Conservation (phyloP, 2,329 filamentous ascomycete species). For the Nannizzia gypsea region DNA sequence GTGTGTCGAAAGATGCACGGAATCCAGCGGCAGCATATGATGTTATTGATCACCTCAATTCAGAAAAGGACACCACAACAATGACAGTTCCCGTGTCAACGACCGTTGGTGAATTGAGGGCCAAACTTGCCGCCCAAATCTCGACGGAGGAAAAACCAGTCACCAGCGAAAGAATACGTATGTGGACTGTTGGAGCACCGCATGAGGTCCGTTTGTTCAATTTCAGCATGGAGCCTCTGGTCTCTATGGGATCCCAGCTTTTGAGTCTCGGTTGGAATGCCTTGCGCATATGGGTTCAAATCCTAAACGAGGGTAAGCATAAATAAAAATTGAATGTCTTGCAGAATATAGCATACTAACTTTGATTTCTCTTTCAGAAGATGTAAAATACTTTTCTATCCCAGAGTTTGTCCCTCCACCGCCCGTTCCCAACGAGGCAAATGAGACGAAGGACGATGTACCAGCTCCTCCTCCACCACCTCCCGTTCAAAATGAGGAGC, state of each 20-base stretch:
- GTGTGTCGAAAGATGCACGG: background rate
- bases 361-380: background rate
- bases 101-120: conserved; percentile 27
- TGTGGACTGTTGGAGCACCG: conserved; percentile 22
- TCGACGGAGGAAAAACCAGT: conserved; percentile 19
- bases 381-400: background rate
- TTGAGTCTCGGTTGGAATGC: background rate
- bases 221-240: background rate
- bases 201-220: background rate
- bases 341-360: background rate
- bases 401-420: background rate
- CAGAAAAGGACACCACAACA: background rate
- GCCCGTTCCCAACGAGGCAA: background rate
- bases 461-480: background rate
- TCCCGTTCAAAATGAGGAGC: background rate
- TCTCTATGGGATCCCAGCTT: background rate
- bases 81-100: conserved; percentile 24
- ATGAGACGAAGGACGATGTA: background rate
- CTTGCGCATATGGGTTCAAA: background rate
- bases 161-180: conserved; percentile 26
- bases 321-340: background rate
- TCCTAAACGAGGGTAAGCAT: background rate
- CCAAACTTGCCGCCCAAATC: conserved; percentile 25
- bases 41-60: background rate
- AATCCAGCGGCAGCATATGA: background rate